Conservation (phyloP, 768 basidiomycete species). For the Pisolithus tinctorius region DNA sequence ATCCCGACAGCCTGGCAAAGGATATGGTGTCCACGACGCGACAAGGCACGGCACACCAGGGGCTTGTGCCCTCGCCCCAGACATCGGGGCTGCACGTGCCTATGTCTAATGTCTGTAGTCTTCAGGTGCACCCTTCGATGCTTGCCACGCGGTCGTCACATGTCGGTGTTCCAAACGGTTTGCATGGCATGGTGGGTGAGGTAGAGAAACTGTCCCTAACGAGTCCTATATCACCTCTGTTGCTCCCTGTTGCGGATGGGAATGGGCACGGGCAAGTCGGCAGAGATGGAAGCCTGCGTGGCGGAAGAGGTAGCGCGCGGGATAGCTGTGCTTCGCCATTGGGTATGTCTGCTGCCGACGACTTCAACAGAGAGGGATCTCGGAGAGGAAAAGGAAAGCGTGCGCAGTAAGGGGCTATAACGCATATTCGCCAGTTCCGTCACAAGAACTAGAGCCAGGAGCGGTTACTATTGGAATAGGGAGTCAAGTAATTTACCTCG, state of each 20-base stretch:
- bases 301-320: not conserved
- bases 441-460: too few relatives aligned
- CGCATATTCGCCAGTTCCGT: too few relatives aligned
- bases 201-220: not conserved
- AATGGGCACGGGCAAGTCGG: not conserved
- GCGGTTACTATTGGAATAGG: too few relatives aligned
- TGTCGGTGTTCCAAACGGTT: too few relatives aligned
- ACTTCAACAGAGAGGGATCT: not conserved
- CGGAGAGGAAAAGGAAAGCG: not conserved
- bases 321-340: not conserved
- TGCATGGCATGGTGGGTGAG: too few relatives aligned
- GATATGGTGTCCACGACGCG: constrained; percentile 29
- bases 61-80: constrained; percentile 3
- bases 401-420: too few relatives aligned
- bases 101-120: not conserved
- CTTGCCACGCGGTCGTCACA: not conserved
- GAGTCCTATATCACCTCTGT: not conserved
- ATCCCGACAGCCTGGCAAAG: constrained; percentile 31
- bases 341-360: not conserved
- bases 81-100: not conserved
- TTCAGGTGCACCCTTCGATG: not conserved
- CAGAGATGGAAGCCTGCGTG: not conserved
- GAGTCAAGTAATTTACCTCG: too few relatives aligned
- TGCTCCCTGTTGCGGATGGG: not conserved
- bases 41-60: too few relatives aligned